Conservation (phyloP, 306 rosid genomes). For the Styphnolobium japonicum region DNA sequence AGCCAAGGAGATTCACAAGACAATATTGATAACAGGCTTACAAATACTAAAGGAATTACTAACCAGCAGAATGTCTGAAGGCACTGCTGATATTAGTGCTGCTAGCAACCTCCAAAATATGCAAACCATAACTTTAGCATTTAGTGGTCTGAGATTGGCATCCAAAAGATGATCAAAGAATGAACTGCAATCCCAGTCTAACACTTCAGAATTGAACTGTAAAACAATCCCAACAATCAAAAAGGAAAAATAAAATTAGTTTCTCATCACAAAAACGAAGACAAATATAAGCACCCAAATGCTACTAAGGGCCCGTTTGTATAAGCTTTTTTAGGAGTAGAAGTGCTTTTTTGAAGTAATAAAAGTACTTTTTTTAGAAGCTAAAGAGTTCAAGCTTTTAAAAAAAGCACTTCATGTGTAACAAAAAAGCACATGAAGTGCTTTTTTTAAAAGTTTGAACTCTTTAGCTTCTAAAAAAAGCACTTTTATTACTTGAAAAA, state of each 20-base stretch:
- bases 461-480: no score
- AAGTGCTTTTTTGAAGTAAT: no score
- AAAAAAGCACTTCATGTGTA: no score
- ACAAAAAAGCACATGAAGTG: no score
- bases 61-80: conserved; percentile 55
- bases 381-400: no score
- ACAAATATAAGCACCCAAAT: background rate
- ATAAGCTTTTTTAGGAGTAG: no score
- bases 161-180: conserved; percentile 50
- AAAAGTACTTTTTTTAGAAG: no score
- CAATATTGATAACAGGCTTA: background rate
- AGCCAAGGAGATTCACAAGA: background rate
- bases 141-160: conserved; percentile 44
- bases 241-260: background rate
- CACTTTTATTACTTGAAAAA: no score
- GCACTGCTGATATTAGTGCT: conserved; percentile 40
- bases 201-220: conserved; percentile 64
- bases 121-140: conserved; percentile 57
- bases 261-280: background rate
- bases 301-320: no score
- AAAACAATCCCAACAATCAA: conserved; percentile 11
- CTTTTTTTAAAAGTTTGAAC: no score
- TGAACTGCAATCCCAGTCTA: conserved; percentile 65
- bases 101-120: conserved; percentile 73
- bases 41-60: conserved; percentile 32